Evolutionary conservation across 1,284 basidiomycete genomes (phyloP).

Genomic region (Sparassis latifolia): DNA sequence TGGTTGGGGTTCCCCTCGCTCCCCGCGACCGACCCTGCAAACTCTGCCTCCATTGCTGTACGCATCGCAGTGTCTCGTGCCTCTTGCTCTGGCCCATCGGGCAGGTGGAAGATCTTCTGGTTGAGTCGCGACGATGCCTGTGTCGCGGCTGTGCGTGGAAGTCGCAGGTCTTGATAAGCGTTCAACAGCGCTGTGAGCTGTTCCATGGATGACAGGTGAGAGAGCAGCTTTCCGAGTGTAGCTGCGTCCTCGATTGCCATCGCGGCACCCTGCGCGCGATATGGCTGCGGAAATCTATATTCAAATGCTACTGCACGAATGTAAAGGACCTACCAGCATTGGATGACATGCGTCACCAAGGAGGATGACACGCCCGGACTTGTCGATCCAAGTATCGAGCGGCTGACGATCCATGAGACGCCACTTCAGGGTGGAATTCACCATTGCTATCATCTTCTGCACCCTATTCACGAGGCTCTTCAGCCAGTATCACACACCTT

Average conservation of each 20-base stretch:
- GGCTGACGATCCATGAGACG: slow-evolving; percentile 38
- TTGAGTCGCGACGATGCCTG: slow-evolving; percentile 45
- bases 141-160: slow-evolving; percentile 37
- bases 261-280: slow-evolving; percentile 62
- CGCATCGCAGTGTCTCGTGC: slow-evolving; percentile 47
- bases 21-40: slow-evolving; percentile 10
- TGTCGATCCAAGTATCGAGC: slow-evolving; percentile 35
- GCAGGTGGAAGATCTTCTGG: slow-evolving; percentile 47
- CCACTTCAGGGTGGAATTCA: slow-evolving; percentile 39
- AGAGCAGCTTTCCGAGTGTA: slow-evolving; percentile 53
- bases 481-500: background rate
- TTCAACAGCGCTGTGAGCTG: slow-evolving; percentile 43
- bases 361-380: slow-evolving; percentile 29
- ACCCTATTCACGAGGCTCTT: slow-evolving; percentile 15
- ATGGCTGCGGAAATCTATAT: slow-evolving; percentile 36
- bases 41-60: slow-evolving; percentile 37
- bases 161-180: slow-evolving; percentile 47
- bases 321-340: slow-evolving; percentile 41
- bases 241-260: slow-evolving; percentile 68
- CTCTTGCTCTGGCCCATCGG: slow-evolving; percentile 48
- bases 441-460: slow-evolving; percentile 32
- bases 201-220: slow-evolving; percentile 32
- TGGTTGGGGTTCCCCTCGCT: slow-evolving; percentile 37
- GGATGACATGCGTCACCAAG: slow-evolving; percentile 48
- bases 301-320: background rate